phyloP scores from a whole-genome alignment of 257 asterid genomes.

The Salvia hispanica region DNA sequence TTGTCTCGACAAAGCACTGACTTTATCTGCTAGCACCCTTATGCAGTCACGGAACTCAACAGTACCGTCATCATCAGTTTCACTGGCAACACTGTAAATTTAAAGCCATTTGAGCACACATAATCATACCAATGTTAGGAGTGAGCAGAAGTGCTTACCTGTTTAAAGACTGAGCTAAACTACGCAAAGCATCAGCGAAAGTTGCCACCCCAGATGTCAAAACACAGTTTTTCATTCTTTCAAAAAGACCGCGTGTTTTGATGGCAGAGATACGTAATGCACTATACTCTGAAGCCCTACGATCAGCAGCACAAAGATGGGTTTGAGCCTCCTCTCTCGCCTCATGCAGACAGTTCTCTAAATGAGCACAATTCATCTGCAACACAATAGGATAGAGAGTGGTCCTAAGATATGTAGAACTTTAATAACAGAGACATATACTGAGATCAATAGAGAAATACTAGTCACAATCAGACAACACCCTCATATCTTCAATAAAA shows the following conservation, averaged over 20 bases:
- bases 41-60: slow-evolving; percentile 80
- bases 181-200: slow-evolving; percentile 66
- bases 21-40: slow-evolving; percentile 83
- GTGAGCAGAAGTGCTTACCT: slow-evolving; percentile 44
- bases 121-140: slow-evolving; percentile 12
- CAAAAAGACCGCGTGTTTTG: slow-evolving; percentile 78
- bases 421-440: slow-evolving; percentile 14
- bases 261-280: slow-evolving; percentile 92
- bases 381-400: slow-evolving; percentile 21
- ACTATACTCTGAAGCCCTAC: slow-evolving; percentile 82
- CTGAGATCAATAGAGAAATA: neutral
- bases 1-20: slow-evolving; percentile 63
- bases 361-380: slow-evolving; percentile 96
- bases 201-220: slow-evolving; percentile 59
- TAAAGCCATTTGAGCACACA: slow-evolving; percentile 24
- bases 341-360: slow-evolving; percentile 92
- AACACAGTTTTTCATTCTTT: slow-evolving; percentile 77
- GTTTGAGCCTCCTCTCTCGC: slow-evolving; percentile 98
- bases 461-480: neutral
- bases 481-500: neutral
- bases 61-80: slow-evolving; percentile 71
- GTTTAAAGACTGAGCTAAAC: slow-evolving; percentile 73
- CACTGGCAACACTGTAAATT: slow-evolving; percentile 59
- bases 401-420: slow-evolving; percentile 9
- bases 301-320: slow-evolving; percentile 90